phyloP scores from a whole-genome alignment of 441 rosid genomes.

The Jatropha multifida region DNA sequence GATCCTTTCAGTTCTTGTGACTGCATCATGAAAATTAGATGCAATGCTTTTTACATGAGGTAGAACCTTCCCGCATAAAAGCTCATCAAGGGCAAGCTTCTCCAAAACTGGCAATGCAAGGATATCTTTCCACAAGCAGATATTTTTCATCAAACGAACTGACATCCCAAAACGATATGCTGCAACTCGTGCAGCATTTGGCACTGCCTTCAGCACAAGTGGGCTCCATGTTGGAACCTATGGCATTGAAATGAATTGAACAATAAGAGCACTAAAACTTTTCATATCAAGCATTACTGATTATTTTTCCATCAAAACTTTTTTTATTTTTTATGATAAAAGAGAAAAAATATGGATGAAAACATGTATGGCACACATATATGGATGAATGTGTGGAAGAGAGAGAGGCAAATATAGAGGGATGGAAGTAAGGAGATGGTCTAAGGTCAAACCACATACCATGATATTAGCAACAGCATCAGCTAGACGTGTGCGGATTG shows the following conservation, averaged over 20 bases:
- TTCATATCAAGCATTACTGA: neutral
- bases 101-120: slow-evolving; percentile 76
- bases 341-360: neutral
- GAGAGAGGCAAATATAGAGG: neutral
- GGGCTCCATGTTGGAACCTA: slow-evolving; percentile 93
- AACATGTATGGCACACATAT: neutral
- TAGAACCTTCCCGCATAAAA: slow-evolving; percentile 71
- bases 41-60: slow-evolving; percentile 83
- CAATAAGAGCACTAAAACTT: neutral
- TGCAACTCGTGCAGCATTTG: slow-evolving; percentile 72
- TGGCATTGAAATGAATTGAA: slow-evolving; percentile 16
- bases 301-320: neutral
- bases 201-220: slow-evolving; percentile 78
- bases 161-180: slow-evolving; percentile 88
- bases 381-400: neutral
- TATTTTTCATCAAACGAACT: slow-evolving; percentile 82
- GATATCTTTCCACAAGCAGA: slow-evolving; percentile 90
- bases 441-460: slow-evolving; percentile 34
- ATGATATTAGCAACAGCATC: slow-evolving; percentile 63
- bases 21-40: slow-evolving; percentile 83
- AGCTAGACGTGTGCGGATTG: slow-evolving; percentile 66
- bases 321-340: neutral
- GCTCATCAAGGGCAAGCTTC: slow-evolving; percentile 80
- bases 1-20: slow-evolving; percentile 79
- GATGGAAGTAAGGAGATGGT: neutral